Percentiles rank a stretch among this genome's conserved stretches.
These are phyloP conservation scores for barley (Hordeum vulgare) DNA, from an alignment of 176 grass and related monocot species.

Conservation along the genomic window DNA sequence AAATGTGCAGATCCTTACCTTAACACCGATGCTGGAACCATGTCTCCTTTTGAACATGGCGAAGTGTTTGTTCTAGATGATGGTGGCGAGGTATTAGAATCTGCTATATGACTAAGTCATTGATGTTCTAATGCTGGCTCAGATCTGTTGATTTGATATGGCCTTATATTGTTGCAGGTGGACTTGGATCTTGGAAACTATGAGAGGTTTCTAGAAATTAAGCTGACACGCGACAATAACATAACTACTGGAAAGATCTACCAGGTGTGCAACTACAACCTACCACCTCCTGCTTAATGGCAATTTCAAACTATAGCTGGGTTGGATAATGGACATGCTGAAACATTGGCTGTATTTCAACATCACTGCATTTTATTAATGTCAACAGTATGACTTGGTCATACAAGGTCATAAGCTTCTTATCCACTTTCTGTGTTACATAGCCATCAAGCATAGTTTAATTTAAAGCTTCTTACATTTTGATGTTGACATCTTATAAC, in stretches of 20 bases:
- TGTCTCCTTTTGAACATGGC: constrained; percentile 31
- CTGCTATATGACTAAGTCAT: neutral
- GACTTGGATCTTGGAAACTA: constrained; percentile 56
- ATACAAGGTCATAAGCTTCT: neutral
- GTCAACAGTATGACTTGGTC: neutral
- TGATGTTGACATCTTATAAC: neutral
- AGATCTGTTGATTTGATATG: neutral
- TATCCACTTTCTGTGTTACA: constrained; percentile 7
- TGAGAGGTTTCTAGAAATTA: constrained; percentile 43
- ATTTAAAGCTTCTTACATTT: neutral
- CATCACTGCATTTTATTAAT: neutral
- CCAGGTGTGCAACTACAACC: constrained; percentile 18
- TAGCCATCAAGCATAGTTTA: neutral
- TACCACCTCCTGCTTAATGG: neutral
- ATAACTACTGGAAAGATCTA: constrained; percentile 52
- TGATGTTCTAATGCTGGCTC: neutral
- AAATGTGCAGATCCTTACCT: constrained; percentile 33
- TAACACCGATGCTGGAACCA: constrained; percentile 40
- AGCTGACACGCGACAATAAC: constrained; percentile 43
- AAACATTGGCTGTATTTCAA: neutral
- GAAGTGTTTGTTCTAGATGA: constrained; percentile 42
- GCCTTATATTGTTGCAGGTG: constrained; percentile 20
- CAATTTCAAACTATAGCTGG: neutral
- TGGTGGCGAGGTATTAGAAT: constrained; percentile 29
- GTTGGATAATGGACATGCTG: neutral